Percentiles rank a stretch among this genome's conserved stretches.
Conservation (phyloP, 805 yeast genomes). For the Yamadazyma philogaea region DNA sequence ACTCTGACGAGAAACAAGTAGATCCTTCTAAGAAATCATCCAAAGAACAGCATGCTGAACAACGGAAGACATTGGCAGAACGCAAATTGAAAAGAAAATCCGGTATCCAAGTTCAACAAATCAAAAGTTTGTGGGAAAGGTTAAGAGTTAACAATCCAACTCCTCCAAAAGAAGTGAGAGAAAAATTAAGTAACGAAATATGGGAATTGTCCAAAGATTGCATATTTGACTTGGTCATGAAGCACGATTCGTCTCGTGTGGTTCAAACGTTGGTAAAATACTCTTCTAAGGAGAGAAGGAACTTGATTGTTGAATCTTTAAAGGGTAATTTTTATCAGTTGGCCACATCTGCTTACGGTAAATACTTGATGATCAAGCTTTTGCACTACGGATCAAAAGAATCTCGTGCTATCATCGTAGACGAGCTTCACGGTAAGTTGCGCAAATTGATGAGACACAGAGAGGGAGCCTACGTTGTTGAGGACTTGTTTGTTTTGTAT, state of each 20-base stretch:
- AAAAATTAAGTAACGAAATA: conserved; percentile 73
- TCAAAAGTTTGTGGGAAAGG: conserved; percentile 88
- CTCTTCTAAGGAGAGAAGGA: conserved; percentile 76
- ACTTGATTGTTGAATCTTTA: conserved; percentile 59
- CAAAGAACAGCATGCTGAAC: conserved; percentile 76
- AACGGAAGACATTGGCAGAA: conserved; percentile 70
- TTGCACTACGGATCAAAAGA: conserved; percentile 89
- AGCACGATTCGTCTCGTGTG: conserved; percentile 95
- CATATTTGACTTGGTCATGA: conserved; percentile 79
- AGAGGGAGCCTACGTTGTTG: conserved; percentile 97
- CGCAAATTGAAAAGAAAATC: conserved; percentile 84
- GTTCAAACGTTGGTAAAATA: conserved; percentile 91
- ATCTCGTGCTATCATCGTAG: conserved; percentile 68
- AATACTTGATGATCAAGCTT: conserved; percentile 81
- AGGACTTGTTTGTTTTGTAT: conserved; percentile 83
- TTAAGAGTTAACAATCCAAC: conserved; percentile 83
- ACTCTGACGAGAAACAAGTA: conserved; percentile 21
- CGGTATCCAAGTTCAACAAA: conserved; percentile 81
- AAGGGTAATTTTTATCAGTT: conserved; percentile 75
- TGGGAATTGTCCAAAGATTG: conserved; percentile 81
- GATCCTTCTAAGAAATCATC: conserved; percentile 45
- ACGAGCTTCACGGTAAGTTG: conserved; percentile 86
- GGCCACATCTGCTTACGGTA: conserved; percentile 92
- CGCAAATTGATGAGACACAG: conserved; percentile 92
- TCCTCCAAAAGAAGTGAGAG: conserved; percentile 71